These are phyloP conservation scores for Rehmannia glutinosa DNA, from an alignment of 257 asterid genomes.

Conservation along the genomic window DNA sequence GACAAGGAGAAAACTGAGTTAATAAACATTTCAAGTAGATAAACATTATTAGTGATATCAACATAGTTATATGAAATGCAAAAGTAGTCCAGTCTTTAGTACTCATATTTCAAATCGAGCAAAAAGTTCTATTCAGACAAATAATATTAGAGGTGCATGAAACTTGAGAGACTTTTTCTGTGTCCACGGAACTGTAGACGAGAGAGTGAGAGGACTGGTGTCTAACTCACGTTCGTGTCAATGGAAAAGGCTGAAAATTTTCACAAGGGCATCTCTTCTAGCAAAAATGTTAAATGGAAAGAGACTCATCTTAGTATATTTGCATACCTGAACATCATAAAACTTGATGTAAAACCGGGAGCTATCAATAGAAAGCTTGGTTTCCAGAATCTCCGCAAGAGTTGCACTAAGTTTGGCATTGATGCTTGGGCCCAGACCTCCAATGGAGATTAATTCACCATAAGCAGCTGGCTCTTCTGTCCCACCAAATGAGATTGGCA, in stretches of 20 bases:
- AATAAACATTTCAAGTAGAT: not conserved
- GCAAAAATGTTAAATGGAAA: not conserved
- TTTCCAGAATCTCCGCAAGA: constrained; percentile 80
- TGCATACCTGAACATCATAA: constrained; percentile 72
- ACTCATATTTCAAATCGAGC: not conserved
- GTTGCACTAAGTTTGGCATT: constrained; percentile 82
- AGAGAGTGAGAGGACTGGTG: not conserved
- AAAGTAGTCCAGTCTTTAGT: not conserved
- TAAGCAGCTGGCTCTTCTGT: constrained; percentile 96
- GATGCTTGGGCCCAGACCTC: constrained; percentile 67
- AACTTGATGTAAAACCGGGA: constrained; percentile 81
- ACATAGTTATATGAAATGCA: not conserved
- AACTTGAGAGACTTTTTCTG: not conserved
- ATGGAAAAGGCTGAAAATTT: not conserved
- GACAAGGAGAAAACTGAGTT: constrained; percentile 1
- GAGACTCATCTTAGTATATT: not conserved
- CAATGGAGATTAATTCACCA: constrained; percentile 83
- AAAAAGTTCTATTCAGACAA: no score
- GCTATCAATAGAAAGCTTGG: constrained; percentile 65
- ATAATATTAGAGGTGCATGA: not conserved
- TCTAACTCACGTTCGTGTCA: no score
- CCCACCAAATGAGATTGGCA: constrained; percentile 76
- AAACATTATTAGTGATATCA: not conserved
- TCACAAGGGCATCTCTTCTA: not conserved
- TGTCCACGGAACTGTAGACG: not conserved